Evolutionary conservation across 106 monocot genomes (phyloP).

Genomic region (Apostasia shenzhenica): DNA sequence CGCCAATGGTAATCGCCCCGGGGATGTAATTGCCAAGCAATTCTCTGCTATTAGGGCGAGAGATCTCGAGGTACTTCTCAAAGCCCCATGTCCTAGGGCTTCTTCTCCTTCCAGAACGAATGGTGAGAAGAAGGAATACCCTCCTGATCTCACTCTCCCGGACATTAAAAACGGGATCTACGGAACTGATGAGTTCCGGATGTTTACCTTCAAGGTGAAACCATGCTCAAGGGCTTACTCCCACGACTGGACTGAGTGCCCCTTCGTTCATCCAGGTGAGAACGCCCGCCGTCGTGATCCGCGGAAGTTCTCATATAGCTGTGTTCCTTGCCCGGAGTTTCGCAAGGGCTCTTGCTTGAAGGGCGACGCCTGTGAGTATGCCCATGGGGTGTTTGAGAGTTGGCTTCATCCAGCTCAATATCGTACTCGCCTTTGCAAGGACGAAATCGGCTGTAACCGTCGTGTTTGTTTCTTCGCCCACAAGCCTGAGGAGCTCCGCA

Average conservation of each 20-base stretch:
- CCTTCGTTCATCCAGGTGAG: conserved; percentile 73
- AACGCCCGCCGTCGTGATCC: conserved; percentile 69
- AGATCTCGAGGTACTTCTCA: conserved; percentile 27
- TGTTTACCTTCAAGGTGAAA: conserved; percentile 72
- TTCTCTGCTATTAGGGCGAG: background rate
- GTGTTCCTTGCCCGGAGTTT: conserved; percentile 69
- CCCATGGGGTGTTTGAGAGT: conserved; percentile 70
- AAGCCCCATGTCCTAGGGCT: conserved; percentile 11
- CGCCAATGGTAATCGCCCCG: conserved; percentile 29
- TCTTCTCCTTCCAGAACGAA: conserved; percentile 10
- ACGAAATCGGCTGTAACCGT: conserved; percentile 37
- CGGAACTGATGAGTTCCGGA: conserved; percentile 70
- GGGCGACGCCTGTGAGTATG: conserved; percentile 64
- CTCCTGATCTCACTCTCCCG: conserved; percentile 45
- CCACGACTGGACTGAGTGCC: conserved; percentile 81
- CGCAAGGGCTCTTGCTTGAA: conserved; percentile 60
- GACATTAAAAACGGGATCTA: conserved; percentile 67
- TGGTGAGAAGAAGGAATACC: conserved; percentile 43
- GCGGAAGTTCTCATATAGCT: conserved; percentile 48
- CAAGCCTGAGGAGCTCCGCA: conserved; percentile 58
- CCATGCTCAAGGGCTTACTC: conserved; percentile 65
- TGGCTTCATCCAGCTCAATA: conserved; percentile 70
- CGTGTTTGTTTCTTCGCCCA: conserved; percentile 74
- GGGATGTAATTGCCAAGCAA: conserved; percentile 29
- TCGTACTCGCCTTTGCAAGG: conserved; percentile 58